Evolutionary conservation across 2,329 filamentous ascomycete genomes (phyloP).

Genomic region (Diaporthe capsici): DNA sequence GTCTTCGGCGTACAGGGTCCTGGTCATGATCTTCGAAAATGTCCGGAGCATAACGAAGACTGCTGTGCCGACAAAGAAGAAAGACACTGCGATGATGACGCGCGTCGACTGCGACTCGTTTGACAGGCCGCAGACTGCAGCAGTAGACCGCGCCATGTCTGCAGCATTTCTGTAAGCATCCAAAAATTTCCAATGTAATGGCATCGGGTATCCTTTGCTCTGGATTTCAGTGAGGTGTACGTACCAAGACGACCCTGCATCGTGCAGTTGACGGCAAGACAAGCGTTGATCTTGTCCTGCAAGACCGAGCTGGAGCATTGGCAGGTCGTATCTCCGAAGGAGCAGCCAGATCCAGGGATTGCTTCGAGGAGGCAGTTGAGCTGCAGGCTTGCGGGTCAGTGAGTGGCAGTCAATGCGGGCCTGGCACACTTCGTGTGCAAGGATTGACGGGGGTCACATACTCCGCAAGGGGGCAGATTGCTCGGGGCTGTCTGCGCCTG

Average conservation of each 20-base stretch:
- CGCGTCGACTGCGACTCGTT: conserved; percentile 30
- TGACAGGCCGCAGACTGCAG: conserved; percentile 23
- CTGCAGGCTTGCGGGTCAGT: conserved; percentile 26
- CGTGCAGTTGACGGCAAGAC: conserved; percentile 39
- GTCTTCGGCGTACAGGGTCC: conserved; percentile 38
- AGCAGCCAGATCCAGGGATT: conserved; percentile 28
- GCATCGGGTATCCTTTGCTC: no score
- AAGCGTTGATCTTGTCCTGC: conserved; percentile 19
- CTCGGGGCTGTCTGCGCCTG: conserved; percentile 24
- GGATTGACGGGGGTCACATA: conserved; percentile 24
- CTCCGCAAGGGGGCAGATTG: conserved; percentile 34
- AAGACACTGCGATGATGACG: conserved; percentile 32
- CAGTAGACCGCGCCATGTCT: conserved; percentile 32
- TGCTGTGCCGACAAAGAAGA: conserved; percentile 12
- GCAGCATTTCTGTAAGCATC: background rate
- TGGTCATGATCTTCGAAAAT: conserved; percentile 23
- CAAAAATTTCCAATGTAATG: background rate
- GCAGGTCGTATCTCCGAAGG: conserved; percentile 14
- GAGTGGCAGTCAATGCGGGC: background rate
- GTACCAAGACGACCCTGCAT: conserved; percentile 38
- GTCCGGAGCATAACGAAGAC: conserved; percentile 32
- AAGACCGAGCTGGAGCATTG: conserved; percentile 33
- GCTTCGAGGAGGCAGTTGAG: conserved; percentile 35
- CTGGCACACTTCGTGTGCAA: background rate
- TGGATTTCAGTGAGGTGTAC: background rate